Conservation (phyloP, 208 protist genomes). For the Lotmaria passim region DNA sequence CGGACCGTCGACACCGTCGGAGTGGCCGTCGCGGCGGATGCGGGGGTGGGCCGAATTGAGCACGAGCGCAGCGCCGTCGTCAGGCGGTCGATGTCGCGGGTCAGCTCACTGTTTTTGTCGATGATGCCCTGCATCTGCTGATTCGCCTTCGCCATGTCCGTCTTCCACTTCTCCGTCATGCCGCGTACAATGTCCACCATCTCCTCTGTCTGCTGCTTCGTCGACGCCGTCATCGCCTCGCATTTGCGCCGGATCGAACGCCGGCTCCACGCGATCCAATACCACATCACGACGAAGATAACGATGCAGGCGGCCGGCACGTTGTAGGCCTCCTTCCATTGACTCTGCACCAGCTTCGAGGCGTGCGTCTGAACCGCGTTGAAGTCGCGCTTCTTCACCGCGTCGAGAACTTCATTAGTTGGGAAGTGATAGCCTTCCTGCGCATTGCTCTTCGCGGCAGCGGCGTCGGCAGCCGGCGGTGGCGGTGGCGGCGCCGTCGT, state of each 20-base stretch:
- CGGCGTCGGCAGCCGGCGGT: not conserved
- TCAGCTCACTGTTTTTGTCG: conserved; percentile 84
- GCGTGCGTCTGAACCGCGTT: conserved; percentile 64
- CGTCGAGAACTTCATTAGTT: conserved; percentile 58
- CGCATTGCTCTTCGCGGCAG: not conserved
- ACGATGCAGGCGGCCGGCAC: conserved; percentile 60
- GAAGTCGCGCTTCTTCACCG: conserved; percentile 72
- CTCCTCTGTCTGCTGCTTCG: conserved; percentile 66
- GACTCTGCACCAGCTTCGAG: conserved; percentile 59
- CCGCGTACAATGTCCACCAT: conserved; percentile 54
- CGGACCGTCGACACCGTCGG: conserved; percentile 2
- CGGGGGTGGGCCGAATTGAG: conserved; percentile 44
- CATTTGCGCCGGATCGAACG: conserved; percentile 69
- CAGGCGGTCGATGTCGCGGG: conserved; percentile 82
- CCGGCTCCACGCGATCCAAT: conserved; percentile 66
- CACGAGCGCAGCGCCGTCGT: conserved; percentile 79
- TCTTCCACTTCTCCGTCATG: conserved; percentile 66
- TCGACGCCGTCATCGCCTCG: conserved; percentile 39
- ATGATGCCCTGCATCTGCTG: conserved; percentile 78
- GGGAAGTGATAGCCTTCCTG: conserved; percentile 37
- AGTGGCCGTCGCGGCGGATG: not conserved
- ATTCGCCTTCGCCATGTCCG: conserved; percentile 62
- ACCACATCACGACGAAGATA: conserved; percentile 72
- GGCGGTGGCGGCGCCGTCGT: conserved; percentile 4
- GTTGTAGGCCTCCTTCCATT: conserved; percentile 76